Base-by-base conservation (phyloP, 148 eudicot genomes). In the Dysphania ambrosioides region DNA sequence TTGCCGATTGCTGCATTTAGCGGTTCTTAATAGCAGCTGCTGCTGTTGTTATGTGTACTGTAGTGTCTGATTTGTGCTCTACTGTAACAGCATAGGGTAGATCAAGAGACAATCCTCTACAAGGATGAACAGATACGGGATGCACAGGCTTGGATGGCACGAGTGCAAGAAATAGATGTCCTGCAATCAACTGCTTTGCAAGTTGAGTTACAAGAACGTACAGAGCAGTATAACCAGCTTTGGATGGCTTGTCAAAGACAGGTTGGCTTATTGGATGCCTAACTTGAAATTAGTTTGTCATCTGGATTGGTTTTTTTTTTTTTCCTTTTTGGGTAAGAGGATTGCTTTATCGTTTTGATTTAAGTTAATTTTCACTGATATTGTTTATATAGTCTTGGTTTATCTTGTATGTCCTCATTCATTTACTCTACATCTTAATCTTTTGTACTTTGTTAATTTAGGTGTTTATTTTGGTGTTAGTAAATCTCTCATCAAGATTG, bases 51-150 rank as follows among this genome's bases (percentile, higher is more conserved):
- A 57, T 31, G 63, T 10, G 38, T 35, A 57, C 32, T 68, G 24
- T 30, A 68, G 63, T 27, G 12, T n/a, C 6, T 60, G 8, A 41
- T 67, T 42, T 63, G 58, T 13, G 60, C 47, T 61, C 66, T 49
- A 53, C 75, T 58, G 61, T 84, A 80, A 78, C 97, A 96, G 99
- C 83, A 92, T 78, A 88, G 97, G 77, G 82, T 80, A 77, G 86
- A 93, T 82, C 93, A 90, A 78, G 97, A 96, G 79, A 85, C 89
- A 47, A 80, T 86, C 38, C 79, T 84, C 35, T 85, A 75, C 77
- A 96, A 89, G 85, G 99, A 96, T 79, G 97, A 92, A 27, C 97
- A 92, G 72, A 47, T 92, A 75, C 86, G 95, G 80, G 97, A 96
- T 23, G 93, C 97, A 66, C 97, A 92, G 74, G 75, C 86, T 57